These are phyloP conservation scores for Epichloe glyceriae DNA, from an alignment of 2,329 filamentous ascomycete genomes.

Conservation along the genomic window DNA sequence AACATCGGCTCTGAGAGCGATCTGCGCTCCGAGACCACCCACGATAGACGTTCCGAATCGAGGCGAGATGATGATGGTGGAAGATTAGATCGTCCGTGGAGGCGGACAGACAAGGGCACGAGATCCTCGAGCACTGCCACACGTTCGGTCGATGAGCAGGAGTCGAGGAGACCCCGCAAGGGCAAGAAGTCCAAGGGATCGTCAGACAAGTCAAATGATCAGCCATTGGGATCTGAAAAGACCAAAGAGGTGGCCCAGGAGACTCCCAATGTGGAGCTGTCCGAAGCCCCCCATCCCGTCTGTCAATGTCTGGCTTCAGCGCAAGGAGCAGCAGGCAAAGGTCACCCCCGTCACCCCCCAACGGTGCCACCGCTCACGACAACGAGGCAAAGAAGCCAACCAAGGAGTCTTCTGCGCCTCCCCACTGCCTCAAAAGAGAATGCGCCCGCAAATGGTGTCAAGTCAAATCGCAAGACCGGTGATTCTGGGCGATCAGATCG, in stretches of 20 bases:
- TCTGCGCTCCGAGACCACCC: slow-evolving; percentile 21
- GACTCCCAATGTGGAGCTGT: slow-evolving; percentile 50
- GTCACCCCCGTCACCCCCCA: slow-evolving; percentile 29
- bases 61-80: slow-evolving; percentile 26
- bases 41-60: slow-evolving; percentile 19
- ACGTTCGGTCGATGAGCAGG: slow-evolving; percentile 51
- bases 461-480: slow-evolving; percentile 27
- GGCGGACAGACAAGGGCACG: slow-evolving; percentile 33
- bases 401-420: slow-evolving; percentile 10
- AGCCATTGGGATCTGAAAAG: slow-evolving; percentile 41
- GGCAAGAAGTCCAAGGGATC: slow-evolving; percentile 46
- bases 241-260: slow-evolving; percentile 32
- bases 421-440: slow-evolving; percentile 12
- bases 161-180: slow-evolving; percentile 34
- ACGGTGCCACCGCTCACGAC: slow-evolving; percentile 14
- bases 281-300: slow-evolving; percentile 67
- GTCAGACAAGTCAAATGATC: slow-evolving; percentile 31
- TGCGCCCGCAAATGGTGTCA: slow-evolving; percentile 23
- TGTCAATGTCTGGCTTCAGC: slow-evolving; percentile 81
- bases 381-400: slow-evolving; percentile 32
- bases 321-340: slow-evolving; percentile 53
- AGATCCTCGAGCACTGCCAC: slow-evolving; percentile 50
- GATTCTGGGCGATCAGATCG: slow-evolving; percentile 27
- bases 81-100: slow-evolving; percentile 27
- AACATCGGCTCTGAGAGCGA: slow-evolving; percentile 26